Evolutionary conservation across 1,139 yeast genomes (phyloP).

Genomic region (Hemisphaericaspora xylanilytica): DNA sequence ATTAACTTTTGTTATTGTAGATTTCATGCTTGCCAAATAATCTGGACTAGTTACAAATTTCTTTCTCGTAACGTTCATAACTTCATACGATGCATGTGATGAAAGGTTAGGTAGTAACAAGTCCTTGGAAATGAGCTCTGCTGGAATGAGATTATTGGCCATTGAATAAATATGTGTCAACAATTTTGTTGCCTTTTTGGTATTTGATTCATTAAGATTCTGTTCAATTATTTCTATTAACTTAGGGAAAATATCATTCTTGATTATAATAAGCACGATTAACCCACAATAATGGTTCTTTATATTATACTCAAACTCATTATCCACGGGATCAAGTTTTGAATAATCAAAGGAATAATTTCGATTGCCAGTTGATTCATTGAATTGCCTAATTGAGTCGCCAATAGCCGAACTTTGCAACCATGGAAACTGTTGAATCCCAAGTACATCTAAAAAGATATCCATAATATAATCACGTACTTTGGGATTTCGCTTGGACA

Average conservation of each 20-base stretch:
- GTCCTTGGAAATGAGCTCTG: conserved; percentile 21
- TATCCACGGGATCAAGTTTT: conserved; percentile 5
- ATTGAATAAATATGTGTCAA: conserved; percentile 61
- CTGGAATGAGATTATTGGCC: conserved; percentile 54
- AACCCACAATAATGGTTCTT: conserved; percentile 66
- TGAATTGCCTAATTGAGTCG: conserved; percentile 21
- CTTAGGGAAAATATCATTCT: conserved; percentile 53
- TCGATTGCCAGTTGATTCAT: conserved; percentile 6
- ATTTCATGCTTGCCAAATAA: conserved; percentile 22
- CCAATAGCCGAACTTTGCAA: conserved; percentile 37
- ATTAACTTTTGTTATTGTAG: conserved; percentile 39
- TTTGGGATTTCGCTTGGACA: conserved; percentile 54
- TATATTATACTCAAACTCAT: conserved; percentile 19
- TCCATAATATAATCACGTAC: conserved; percentile 69
- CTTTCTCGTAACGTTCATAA: conserved; percentile 23
- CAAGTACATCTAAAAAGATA: conserved; percentile 63
- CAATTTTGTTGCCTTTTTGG: conserved; percentile 61
- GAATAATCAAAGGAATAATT: conserved; percentile 10
- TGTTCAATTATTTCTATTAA: conserved; percentile 50
- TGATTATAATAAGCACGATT: conserved; percentile 50
- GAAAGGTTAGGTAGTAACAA: conserved; percentile 18
- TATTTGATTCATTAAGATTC: conserved; percentile 41
- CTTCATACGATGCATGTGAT: conserved; percentile 12
- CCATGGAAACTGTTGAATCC: conserved; percentile 65
- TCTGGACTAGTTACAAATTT: conserved; percentile 16